phyloP scores from a whole-genome alignment of 2,329 filamentous ascomycete genomes.

The Penicillium sp. region DNA sequence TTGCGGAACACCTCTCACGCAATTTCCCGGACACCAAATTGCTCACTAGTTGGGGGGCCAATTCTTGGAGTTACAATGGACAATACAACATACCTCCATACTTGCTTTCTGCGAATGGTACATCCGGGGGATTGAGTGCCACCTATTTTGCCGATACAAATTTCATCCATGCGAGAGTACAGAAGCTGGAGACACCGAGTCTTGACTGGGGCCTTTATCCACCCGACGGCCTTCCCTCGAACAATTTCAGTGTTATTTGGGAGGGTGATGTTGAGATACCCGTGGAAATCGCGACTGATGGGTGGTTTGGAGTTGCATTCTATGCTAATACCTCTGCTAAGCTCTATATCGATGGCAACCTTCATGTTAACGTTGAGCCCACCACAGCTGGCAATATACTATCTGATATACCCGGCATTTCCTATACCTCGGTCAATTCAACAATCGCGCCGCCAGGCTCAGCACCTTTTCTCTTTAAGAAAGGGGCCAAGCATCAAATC shows the following conservation, averaged over 20 bases:
- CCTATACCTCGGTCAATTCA: conserved; percentile 38
- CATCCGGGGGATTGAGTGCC: conserved; percentile 38
- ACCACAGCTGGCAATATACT: conserved; percentile 35
- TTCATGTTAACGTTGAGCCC: conserved; percentile 32
- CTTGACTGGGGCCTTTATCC: conserved; percentile 49
- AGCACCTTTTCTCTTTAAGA: conserved; percentile 40
- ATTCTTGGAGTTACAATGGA: conserved; percentile 48
- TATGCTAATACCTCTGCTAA: conserved; percentile 43
- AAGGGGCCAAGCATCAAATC: conserved; percentile 35
- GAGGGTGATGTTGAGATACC: conserved; percentile 42
- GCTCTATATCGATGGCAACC: conserved; percentile 27
- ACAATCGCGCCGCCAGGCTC: conserved; percentile 41
- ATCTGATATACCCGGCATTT: conserved; percentile 43
- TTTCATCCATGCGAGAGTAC: conserved; percentile 34
- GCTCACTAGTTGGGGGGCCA: conserved; percentile 44
- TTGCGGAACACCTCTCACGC: conserved; percentile 30
- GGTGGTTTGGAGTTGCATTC: conserved; percentile 46
- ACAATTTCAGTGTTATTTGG: conserved; percentile 49
- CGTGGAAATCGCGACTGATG: conserved; percentile 40
- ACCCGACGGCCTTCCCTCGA: conserved; percentile 43
- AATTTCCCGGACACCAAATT: conserved; percentile 30
- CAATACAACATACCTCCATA: conserved; percentile 48
- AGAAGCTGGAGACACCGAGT: conserved; percentile 39
- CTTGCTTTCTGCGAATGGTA: conserved; percentile 40
- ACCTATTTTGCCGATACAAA: conserved; percentile 46